These are phyloP conservation scores for Candida glucosophila DNA, from an alignment of 1,139 yeast genomes.

Conservation along the genomic window DNA sequence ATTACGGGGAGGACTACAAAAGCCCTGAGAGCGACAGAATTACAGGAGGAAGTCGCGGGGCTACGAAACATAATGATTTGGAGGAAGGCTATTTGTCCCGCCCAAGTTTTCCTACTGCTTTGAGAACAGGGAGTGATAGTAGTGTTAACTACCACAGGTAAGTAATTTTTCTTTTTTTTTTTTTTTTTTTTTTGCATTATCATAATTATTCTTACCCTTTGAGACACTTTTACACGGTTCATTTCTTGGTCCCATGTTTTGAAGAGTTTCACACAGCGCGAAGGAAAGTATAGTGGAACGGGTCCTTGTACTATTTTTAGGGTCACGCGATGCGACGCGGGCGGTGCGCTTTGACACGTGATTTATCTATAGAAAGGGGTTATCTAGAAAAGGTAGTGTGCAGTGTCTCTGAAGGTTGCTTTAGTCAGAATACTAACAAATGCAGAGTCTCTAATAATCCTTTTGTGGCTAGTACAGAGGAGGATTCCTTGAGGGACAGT, in stretches of 20 bases:
- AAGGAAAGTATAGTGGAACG: too few species aligned
- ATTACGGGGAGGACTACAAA: not conserved
- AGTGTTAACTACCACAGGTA: constrained; percentile 26
- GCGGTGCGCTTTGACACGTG: too few species aligned
- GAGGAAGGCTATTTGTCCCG: constrained; percentile 7
- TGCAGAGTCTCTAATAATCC: constrained; percentile 50
- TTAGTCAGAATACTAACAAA: too few species aligned
- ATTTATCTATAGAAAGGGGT: too few species aligned
- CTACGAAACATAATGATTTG: too few species aligned
- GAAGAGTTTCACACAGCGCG: too few species aligned
- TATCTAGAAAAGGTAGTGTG: too few species aligned
- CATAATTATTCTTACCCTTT: too few species aligned
- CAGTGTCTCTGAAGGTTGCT: too few species aligned
- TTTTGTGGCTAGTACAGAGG: constrained; percentile 39
- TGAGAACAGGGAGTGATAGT: constrained; percentile 31
- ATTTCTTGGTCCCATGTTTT: not conserved
- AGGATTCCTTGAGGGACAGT: constrained; percentile 26
- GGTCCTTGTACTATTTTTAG: too few species aligned
- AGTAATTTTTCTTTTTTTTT: constrained; percentile 16
- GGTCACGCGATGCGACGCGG: too few species aligned
- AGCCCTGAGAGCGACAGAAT: not conserved
- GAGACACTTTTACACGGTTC: too few species aligned
- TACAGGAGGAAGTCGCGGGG: not conserved
- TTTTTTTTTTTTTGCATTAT: not conserved
- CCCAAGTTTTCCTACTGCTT: constrained; percentile 22